Conservation (phyloP, 106 monocot genomes). For the Platanthera guangdongensis region DNA sequence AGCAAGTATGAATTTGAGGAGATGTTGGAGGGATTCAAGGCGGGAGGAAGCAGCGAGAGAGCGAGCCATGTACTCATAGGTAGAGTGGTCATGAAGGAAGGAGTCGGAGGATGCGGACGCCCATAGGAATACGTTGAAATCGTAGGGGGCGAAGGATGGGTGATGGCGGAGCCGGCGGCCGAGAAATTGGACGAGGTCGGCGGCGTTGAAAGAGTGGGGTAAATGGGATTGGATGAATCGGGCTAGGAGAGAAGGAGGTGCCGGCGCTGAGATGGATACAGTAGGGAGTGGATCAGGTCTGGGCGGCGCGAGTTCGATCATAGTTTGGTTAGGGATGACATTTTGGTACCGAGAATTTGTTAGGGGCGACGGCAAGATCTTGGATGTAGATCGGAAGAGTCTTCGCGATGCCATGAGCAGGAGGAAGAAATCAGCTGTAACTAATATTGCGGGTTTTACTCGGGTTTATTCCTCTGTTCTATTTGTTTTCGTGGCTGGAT, state of each 20-base stretch:
- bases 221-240: slow-evolving; percentile 22
- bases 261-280: slow-evolving; percentile 1
- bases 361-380: not conserved
- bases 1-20: slow-evolving; percentile 33
- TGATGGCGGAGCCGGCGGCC: slow-evolving; percentile 46
- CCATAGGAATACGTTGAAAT: slow-evolving; percentile 62
- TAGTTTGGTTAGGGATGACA: not conserved
- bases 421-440: not conserved
- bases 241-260: slow-evolving; percentile 13
- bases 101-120: slow-evolving; percentile 32
- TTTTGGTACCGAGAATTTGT: not conserved
- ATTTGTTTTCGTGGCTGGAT: no score
- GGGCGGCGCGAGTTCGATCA: not conserved
- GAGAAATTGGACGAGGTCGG: slow-evolving; percentile 40
- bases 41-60: slow-evolving; percentile 42
- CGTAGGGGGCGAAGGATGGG: slow-evolving; percentile 46
- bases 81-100: slow-evolving; percentile 70
- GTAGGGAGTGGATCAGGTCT: slow-evolving; percentile 5
- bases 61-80: slow-evolving; percentile 35
- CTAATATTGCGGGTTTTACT: no score
- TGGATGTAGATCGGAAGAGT: slow-evolving; percentile 16
- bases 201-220: slow-evolving; percentile 15
- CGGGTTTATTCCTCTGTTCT: no score
- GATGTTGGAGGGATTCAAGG: slow-evolving; percentile 24
- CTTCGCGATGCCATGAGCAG: slow-evolving; percentile 10